Percentiles rank a stretch among this genome's conserved stretches.
These are phyloP conservation scores for Glomus cerebriforme DNA, from an alignment of 192 early-diverging fungal genomes.

Conservation along the genomic window DNA sequence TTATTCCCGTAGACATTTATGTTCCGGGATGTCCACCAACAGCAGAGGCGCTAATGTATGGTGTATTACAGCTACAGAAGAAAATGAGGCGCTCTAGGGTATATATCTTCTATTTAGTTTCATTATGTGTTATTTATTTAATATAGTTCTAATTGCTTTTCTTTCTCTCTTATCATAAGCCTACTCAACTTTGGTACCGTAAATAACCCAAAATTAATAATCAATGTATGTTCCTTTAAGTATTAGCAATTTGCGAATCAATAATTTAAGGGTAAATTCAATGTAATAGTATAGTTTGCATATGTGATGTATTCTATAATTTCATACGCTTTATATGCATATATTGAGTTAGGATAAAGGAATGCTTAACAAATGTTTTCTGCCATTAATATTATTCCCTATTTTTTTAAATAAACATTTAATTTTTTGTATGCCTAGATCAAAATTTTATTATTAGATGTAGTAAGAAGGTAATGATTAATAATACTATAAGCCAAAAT, in stretches of 20 bases:
- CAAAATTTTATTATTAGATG: too few relatives aligned
- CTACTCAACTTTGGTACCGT: neutral
- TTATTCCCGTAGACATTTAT: conserved; percentile 95
- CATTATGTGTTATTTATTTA: neutral
- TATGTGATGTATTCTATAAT: neutral
- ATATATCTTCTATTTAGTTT: neutral
- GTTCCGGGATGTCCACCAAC: conserved; percentile 98
- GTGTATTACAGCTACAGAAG: conserved; percentile 97
- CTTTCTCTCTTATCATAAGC: neutral
- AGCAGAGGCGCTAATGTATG: conserved; percentile 95
- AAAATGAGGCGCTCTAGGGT: conserved; percentile 82
- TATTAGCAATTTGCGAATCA: neutral
- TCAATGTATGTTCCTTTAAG: neutral
- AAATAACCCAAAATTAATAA: neutral
- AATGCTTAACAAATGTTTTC: neutral
- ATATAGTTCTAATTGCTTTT: neutral
- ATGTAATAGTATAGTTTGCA: neutral
- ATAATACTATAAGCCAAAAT: neutral
- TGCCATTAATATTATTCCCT: neutral
- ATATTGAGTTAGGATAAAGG: neutral
- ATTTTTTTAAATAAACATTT: too few relatives aligned
- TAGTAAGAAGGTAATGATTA: neutral
- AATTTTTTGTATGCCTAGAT: too few relatives aligned
- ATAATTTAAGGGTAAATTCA: neutral
- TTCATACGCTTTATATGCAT: neutral